Evolutionary conservation across 192 early-diverging fungal genomes (phyloP).

Genomic region (Linnemannia hyalina): DNA sequence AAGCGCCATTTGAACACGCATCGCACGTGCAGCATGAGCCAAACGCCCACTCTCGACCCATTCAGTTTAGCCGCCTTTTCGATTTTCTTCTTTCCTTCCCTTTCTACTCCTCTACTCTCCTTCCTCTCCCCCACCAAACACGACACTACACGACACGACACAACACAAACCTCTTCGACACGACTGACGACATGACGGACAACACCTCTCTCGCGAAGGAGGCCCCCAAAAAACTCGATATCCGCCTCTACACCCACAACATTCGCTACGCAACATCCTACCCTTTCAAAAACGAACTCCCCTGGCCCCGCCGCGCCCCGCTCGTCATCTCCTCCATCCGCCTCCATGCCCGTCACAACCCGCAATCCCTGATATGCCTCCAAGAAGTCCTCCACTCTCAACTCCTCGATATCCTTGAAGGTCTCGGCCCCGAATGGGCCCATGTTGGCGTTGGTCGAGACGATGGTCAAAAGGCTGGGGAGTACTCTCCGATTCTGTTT

Average conservation of each 20-base stretch:
- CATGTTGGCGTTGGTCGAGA: conserved; percentile 31
- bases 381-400: conserved; percentile 31
- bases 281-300: conserved; percentile 27
- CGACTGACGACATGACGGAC: not conserved
- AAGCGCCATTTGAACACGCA: not conserved
- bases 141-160: not conserved
- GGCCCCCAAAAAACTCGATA: not conserved
- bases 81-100: not conserved
- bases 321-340: conserved; percentile 25
- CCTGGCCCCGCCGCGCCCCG: conserved; percentile 19
- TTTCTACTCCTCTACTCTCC: not conserved
- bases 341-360: conserved; percentile 19
- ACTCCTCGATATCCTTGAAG: conserved; percentile 33
- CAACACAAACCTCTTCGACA: not conserved
- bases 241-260: conserved; percentile 31
- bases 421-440: conserved; percentile 28
- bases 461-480: conserved; percentile 28
- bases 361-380: conserved; percentile 24
- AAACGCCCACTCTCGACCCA: no score
- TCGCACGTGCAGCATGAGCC: not conserved
- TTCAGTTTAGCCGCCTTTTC: not conserved
- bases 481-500: conserved; percentile 33
- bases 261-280: conserved; percentile 21
- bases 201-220: not conserved
- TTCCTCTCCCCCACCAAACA: not conserved